A percentile compares a stretch with the other conserved stretches of the same genome.
Evolutionary conservation across 208 protist species (phyloP).

Genomic region (Trypanosoma vivax): DNA sequence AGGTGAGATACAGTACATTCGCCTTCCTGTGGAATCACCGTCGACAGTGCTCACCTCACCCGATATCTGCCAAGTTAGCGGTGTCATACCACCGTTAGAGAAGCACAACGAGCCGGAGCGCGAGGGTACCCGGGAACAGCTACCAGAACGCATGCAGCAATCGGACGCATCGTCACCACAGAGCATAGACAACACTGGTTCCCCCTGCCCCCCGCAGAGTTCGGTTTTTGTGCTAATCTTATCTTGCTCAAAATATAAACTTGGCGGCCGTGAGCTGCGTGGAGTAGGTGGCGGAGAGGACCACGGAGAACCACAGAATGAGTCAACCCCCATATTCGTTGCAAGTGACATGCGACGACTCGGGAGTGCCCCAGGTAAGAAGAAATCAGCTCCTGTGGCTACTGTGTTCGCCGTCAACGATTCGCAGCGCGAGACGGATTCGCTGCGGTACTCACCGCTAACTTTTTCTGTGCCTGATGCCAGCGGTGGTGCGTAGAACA

Average conservation of each 20-base stretch:
- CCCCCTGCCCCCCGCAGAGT: no score
- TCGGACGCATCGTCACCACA: not conserved
- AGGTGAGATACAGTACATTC: no score
- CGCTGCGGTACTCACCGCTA: slow-evolving; percentile 28
- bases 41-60: not conserved
- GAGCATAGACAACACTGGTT: no score
- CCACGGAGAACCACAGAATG: no score
- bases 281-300: no score
- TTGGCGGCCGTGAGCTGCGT: no score
- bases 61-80: slow-evolving; percentile 6
- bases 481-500: no score
- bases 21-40: not conserved
- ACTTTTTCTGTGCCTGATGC: no score
- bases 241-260: no score
- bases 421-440: slow-evolving; percentile 27
- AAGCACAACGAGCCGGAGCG: slow-evolving; percentile 7
- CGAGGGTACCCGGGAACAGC: slow-evolving; percentile 5
- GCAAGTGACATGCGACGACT: not conserved
- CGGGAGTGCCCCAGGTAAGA: not conserved
- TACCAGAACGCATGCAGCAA: slow-evolving; percentile 2
- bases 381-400: not conserved
- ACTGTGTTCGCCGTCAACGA: slow-evolving; percentile 19
- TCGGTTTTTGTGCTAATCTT: no score
- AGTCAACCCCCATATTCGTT: not conserved
- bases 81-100: slow-evolving; percentile 4